phyloP scores from a whole-genome alignment of 1,139 yeast genomes.

The Taphrina confusa region DNA sequence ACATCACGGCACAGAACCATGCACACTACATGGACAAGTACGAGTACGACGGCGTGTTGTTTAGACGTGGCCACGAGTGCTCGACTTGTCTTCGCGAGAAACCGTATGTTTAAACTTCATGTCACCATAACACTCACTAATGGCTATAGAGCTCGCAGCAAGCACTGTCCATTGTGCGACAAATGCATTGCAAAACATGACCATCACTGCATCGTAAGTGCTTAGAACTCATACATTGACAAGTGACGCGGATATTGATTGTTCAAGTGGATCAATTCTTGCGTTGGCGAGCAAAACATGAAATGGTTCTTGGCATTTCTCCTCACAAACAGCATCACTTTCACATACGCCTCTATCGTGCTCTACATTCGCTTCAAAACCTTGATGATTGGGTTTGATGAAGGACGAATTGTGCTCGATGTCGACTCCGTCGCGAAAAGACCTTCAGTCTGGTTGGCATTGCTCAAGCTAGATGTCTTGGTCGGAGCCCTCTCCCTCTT shows the following conservation, averaged over 20 bases:
- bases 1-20: constrained; percentile 44
- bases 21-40: constrained; percentile 45
- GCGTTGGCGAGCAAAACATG: constrained; percentile 78
- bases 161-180: constrained; percentile 78
- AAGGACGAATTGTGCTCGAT: not conserved
- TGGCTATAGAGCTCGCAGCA: constrained; percentile 64
- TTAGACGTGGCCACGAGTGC: constrained; percentile 49
- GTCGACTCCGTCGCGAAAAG: not conserved
- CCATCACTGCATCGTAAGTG: constrained; percentile 67
- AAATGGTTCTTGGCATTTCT: constrained; percentile 69
- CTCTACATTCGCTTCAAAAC: constrained; percentile 46
- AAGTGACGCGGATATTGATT: not conserved
- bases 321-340: constrained; percentile 36
- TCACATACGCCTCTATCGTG: constrained; percentile 56
- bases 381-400: constrained; percentile 1
- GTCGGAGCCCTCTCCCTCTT: constrained; percentile 15
- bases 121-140: not conserved
- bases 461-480: constrained; percentile 10
- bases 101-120: constrained; percentile 48
- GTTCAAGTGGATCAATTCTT: constrained; percentile 80
- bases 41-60: constrained; percentile 59
- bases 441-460: not conserved
- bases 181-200: constrained; percentile 70
- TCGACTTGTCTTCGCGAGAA: constrained; percentile 67
- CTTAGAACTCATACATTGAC: too few species aligned